Base-by-base conservation (phyloP, 73 alveolate species). In the Stentor roeselii region DNA sequence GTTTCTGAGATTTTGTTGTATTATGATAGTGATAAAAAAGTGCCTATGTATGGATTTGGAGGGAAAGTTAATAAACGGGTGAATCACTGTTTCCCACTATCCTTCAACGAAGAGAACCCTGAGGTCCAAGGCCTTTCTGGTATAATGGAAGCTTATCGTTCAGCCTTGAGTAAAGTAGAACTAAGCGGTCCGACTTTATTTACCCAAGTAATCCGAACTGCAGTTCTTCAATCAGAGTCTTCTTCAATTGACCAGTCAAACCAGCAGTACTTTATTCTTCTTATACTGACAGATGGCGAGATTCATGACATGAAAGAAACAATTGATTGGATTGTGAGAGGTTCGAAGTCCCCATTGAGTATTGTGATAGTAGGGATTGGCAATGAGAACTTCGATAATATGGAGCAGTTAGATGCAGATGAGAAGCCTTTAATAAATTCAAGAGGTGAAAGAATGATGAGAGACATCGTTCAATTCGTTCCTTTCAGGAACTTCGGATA, bases 1-100 rank as follows among this genome's bases (percentile, higher is more conserved):
- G 97, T 97, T 59, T 95, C 98, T n/a, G 87, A 84, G 32, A 89
- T 97, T 36, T 87, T 97, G 36, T 92, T 92, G 39, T 77, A 87
- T 32, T 97, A 97, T 91, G 99, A 95, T 88, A 78, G 78, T n/a
- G 98, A 95, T 90, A 93, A 92, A 83, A 82, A 82, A 40, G 92
- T 94, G 50, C 99, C 99, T 0, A 95, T 92, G 3, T 96, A 92
- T 89, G 99, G 99, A 30, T 96, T 96, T 93, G 99, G 99, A 4
- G 98, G 99, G 14, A 90, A 92, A 6, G 90, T 92, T 35, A 50
- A 61, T 36, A 42, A 42, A 31, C 82, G n/a, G 37, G 92, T 89
- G 3, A 84, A 88, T 77, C 98, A 90, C 88, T 92, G 98, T 86
- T 96, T 96, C 90, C 94, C 96, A 76, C 38, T 96, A 42, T 93